Conservation (phyloP, 495 filamentous ascomycete species). For the Neurospora cerealis region DNA sequence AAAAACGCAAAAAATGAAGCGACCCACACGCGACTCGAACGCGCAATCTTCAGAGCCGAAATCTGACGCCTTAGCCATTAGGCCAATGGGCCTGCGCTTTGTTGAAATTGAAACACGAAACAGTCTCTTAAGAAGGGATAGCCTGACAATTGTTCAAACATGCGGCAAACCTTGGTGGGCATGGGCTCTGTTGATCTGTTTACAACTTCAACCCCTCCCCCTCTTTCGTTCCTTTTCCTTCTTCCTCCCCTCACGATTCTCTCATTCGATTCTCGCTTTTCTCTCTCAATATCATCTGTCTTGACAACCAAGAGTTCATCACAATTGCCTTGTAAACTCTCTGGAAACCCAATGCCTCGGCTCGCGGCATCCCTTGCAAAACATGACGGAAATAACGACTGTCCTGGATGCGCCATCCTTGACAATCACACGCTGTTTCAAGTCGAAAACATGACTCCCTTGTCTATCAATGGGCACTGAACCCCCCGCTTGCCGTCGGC, state of each 20-base stretch:
- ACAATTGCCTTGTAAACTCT: background rate
- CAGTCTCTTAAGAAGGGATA: background rate
- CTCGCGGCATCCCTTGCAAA: background rate
- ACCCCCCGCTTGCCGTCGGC: background rate
- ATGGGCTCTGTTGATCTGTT: background rate
- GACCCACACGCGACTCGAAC: constrained; percentile 25
- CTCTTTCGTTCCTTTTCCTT: background rate
- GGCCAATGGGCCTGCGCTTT: constrained; percentile 17
- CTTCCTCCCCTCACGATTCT: background rate
- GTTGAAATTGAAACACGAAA: background rate
- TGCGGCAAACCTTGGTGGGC: background rate
- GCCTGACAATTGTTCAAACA: background rate
- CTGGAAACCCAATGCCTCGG: background rate
- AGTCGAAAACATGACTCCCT: background rate
- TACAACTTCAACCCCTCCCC: background rate
- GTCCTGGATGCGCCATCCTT: background rate
- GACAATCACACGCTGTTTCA: background rate
- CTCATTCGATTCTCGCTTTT: background rate
- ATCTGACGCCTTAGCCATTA: constrained; percentile 5
- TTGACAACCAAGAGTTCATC: background rate
- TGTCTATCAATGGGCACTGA: background rate
- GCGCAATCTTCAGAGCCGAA: constrained; percentile 26
- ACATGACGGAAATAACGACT: background rate
- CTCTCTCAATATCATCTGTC: background rate
- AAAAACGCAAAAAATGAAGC: constrained; percentile 1